Evolutionary conservation across 164 flowering plant species (phyloP).

Genomic region (Umbilicus rupestris): DNA sequence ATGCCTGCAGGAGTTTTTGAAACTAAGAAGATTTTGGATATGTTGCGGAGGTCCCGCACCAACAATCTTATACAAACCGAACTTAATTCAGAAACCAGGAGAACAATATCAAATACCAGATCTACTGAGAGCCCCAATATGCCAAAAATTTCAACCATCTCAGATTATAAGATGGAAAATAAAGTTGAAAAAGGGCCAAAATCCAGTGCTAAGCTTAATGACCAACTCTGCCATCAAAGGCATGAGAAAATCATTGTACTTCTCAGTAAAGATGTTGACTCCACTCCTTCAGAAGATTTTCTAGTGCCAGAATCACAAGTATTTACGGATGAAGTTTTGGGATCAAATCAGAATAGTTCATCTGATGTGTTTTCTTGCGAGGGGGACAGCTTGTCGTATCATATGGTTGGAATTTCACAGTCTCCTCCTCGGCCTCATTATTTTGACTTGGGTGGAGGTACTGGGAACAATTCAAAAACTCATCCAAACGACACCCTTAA

Average conservation of each 20-base stretch:
- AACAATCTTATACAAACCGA: not conserved
- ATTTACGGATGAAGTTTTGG: slow-evolving; percentile 14
- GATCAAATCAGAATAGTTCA: slow-evolving; percentile 19
- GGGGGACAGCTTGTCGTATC: slow-evolving; percentile 17
- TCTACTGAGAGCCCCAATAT: slow-evolving; percentile 14
- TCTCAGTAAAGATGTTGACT: slow-evolving; percentile 24
- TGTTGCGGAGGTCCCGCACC: slow-evolving; percentile 12
- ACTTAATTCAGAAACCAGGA: slow-evolving; percentile 6
- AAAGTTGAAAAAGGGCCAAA: slow-evolving; percentile 13
- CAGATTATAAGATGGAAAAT: slow-evolving; percentile 15
- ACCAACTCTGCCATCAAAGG: slow-evolving; percentile 18
- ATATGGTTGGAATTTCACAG: slow-evolving; percentile 29
- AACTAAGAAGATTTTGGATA: slow-evolving; percentile 15
- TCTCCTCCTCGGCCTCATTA: slow-evolving; percentile 46
- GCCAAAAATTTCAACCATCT: slow-evolving; percentile 15
- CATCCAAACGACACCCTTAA: slow-evolving; percentile 1
- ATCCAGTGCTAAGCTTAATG: slow-evolving; percentile 13
- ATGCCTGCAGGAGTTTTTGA: slow-evolving; percentile 15
- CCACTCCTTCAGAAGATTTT: slow-evolving; percentile 14
- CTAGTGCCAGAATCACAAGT: slow-evolving; percentile 19
- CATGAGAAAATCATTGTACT: slow-evolving; percentile 31
- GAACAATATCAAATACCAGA: slow-evolving; percentile 3
- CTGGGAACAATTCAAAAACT: not conserved
- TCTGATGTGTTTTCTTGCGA: slow-evolving; percentile 26
- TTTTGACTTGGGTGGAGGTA: slow-evolving; percentile 14